A percentile compares a stretch with the other conserved stretches of the same genome.
Evolutionary conservation across 192 early-diverging fungal genomes (phyloP).

Genomic region (Entophlyctis luteolus): DNA sequence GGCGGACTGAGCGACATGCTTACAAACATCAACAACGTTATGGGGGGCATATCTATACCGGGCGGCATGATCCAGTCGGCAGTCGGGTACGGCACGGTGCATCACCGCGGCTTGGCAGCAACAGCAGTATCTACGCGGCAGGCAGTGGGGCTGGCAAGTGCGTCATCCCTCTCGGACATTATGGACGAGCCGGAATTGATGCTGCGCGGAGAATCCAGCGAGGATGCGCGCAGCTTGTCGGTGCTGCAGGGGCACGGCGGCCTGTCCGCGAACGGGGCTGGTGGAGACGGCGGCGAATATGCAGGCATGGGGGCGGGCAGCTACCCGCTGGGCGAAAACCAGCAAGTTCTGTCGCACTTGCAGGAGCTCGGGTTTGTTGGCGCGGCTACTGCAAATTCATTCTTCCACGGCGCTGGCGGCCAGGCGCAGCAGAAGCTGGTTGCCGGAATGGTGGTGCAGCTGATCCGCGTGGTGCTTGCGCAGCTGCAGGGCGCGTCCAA

Average conservation of each 20-base stretch:
- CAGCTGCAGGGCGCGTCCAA: conserved; percentile 7
- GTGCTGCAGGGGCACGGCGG: neutral
- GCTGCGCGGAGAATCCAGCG: too few relatives aligned
- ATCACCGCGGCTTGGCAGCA: neutral
- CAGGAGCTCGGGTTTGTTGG: conserved; percentile 20
- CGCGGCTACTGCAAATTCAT: conserved; percentile 16
- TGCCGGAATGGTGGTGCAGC: conserved; percentile 3
- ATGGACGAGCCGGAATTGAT: neutral
- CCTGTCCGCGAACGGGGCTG: too few relatives aligned
- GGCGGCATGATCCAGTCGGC: neutral
- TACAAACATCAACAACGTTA: conserved; percentile 17
- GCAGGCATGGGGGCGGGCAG: neutral
- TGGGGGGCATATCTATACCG: conserved; percentile 1
- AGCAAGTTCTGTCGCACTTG: conserved; percentile 7
- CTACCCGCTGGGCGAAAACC: conserved; percentile 1
- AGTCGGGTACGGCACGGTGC: too few relatives aligned
- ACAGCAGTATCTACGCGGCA: too few relatives aligned
- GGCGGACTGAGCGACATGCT: neutral
- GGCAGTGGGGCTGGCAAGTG: neutral
- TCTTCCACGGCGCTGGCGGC: neutral
- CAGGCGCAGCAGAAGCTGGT: conserved; percentile 13
- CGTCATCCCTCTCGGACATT: neutral
- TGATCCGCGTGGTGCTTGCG: conserved; percentile 14
- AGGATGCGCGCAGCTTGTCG: too few relatives aligned
- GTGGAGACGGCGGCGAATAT: too few relatives aligned